phyloP scores from a whole-genome alignment of 169 alveolate species.

The Hepatocystis sp. region DNA sequence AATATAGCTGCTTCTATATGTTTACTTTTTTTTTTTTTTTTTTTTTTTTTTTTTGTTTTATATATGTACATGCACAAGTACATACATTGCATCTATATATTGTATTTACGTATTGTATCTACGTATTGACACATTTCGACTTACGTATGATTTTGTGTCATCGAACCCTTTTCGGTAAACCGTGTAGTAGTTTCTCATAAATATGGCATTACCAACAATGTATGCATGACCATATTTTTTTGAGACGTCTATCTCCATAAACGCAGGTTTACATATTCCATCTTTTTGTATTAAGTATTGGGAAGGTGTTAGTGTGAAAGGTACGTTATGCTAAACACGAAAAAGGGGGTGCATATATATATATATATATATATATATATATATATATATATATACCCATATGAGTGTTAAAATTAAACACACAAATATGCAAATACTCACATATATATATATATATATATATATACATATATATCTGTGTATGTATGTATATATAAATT shows the following conservation, averaged over 20 bases:
- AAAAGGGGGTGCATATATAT: slow-evolving; percentile 27
- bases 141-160: slow-evolving; percentile 77
- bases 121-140: background rate
- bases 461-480: background rate
- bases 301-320: slow-evolving; percentile 79
- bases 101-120: background rate
- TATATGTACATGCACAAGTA: background rate
- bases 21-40: background rate
- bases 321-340: slow-evolving; percentile 74
- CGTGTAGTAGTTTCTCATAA: slow-evolving; percentile 91
- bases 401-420: background rate
- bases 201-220: slow-evolving; percentile 88
- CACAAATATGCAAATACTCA: background rate
- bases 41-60: background rate
- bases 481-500: background rate
- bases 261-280: slow-evolving; percentile 88
- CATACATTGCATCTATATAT: background rate
- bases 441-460: too few relatives aligned
- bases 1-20: background rate
- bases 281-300: slow-evolving; percentile 78
- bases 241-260: slow-evolving; percentile 92
- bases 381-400: slow-evolving; percentile 3
- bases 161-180: slow-evolving; percentile 81
- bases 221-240: slow-evolving; percentile 90
- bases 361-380: background rate